Evolutionary conservation across 2,329 filamentous ascomycete species (phyloP), one percentile per base, ranked within the genome.

Genomic region (Penicillium sp.): DNA sequence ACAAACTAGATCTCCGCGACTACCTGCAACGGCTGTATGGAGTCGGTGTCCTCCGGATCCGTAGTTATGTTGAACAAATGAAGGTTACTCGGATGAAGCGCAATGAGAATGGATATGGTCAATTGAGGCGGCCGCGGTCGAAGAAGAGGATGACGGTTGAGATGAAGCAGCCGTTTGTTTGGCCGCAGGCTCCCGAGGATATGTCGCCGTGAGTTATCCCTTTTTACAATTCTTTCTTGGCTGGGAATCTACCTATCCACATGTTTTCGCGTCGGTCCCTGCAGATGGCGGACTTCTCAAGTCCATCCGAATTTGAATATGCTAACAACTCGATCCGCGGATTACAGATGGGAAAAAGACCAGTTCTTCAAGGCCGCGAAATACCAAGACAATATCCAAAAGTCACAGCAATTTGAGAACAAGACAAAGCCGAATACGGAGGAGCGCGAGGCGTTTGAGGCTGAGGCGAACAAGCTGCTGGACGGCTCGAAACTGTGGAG

Each of bases 121-220:
- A 84, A 65, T 88, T 87, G 83, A 89, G 88, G 77, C 87, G 94
- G 26, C 90, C 91, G 29, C 83, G 86, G 66, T 82, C 88, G 54
- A 85, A 89, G 72, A 99, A 99, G 86, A 91, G 89, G 78, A 99
- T 99, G 95, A 96, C 91, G 47, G 92, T 96, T 49, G 91, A 97
- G 83, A 86, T 99, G 81, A 87, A 85, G 64, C 82, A 89, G 81
- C 92, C 93, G 5, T 99, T 99, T 81, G 88, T 91, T 60, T 98
- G 92, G 90, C 95, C 95, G 1, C 85, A 88, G 66, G 77, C 82
- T 67, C 91, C 92, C 5, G 78, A 83, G 66, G 84, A 90, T 74
- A 81, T 86, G 64, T 75, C 83, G 61, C 78, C 82, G 75, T 93
- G 81, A 61, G 84, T 82, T 69, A 59, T 64, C 13, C 50, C 50